A percentile compares a stretch with the other conserved stretches of the same genome.
Evolutionary conservation across 2,329 filamentous ascomycete species (phyloP).

Genomic region (Fusarium solani-melongenae): DNA sequence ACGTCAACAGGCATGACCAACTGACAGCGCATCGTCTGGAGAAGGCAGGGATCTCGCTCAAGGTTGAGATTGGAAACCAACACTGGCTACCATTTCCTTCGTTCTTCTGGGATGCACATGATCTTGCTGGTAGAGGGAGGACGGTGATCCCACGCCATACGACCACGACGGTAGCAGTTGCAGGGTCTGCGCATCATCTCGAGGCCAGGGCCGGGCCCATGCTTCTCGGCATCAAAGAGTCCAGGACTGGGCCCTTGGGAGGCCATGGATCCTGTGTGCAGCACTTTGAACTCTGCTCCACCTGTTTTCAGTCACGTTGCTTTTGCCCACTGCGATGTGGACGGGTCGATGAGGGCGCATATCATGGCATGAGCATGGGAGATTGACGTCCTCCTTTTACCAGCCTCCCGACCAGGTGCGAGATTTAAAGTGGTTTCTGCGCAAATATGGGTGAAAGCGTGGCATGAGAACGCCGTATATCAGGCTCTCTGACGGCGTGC

Average conservation of each 20-base stretch:
- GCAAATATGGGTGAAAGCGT: background rate
- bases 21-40: conserved; percentile 34
- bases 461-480: conserved; percentile 1
- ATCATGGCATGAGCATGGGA: background rate
- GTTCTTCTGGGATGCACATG: background rate
- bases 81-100: background rate
- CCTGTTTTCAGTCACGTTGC: conserved; percentile 1
- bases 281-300: conserved; percentile 2
- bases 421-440: background rate
- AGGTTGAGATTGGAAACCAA: conserved; percentile 7
- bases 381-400: background rate
- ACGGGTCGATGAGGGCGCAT: background rate
- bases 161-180: conserved; percentile 36
- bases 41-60: conserved; percentile 30
- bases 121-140: conserved; percentile 11
- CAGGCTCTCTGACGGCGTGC: conserved; percentile 6
- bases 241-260: conserved; percentile 17
- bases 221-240: conserved; percentile 14
- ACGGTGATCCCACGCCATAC: conserved; percentile 34
- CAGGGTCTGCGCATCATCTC: conserved; percentile 45
- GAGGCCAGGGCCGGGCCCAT: conserved; percentile 21
- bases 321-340: background rate
- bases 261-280: background rate
- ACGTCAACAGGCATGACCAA: conserved; percentile 35
- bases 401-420: background rate